phyloP scores from a whole-genome alignment of 306 rosid genomes.

The Vicia faba region DNA sequence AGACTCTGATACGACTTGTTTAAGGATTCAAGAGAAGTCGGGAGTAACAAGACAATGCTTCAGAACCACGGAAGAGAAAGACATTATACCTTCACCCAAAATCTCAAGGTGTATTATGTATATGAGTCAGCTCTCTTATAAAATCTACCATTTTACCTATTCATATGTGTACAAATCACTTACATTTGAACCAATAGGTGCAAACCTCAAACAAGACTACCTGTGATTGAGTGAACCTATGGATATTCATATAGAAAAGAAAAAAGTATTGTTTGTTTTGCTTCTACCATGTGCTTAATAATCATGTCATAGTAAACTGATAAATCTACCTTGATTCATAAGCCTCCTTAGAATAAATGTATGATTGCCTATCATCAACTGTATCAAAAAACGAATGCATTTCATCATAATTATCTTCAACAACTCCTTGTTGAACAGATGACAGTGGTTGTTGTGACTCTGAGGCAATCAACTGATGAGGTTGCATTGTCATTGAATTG shows the following conservation, averaged over 20 bases:
- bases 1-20: too few relatives aligned
- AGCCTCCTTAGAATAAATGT: conserved; percentile 69
- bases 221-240: background rate
- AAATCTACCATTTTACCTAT: too few relatives aligned
- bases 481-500: conserved; percentile 44
- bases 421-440: conserved; percentile 48
- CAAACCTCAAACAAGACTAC: background rate
- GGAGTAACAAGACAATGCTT: too few relatives aligned
- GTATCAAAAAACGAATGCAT: conserved; percentile 63
- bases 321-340: conserved; percentile 66
- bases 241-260: background rate
- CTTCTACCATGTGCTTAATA: background rate
- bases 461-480: conserved; percentile 41
- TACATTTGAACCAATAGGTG: background rate
- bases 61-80: too few relatives aligned
- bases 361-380: conserved; percentile 73
- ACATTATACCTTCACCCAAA: too few relatives aligned
- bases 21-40: too few relatives aligned
- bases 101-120: too few relatives aligned
- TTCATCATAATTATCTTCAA: conserved; percentile 59
- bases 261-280: background rate
- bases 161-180: too few relatives aligned
- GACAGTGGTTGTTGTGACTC: conserved; percentile 53
- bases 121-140: too few relatives aligned
- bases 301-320: background rate